Base-by-base conservation (phyloP, 768 basidiomycete genomes). In the Agaricus bisporus region DNA sequence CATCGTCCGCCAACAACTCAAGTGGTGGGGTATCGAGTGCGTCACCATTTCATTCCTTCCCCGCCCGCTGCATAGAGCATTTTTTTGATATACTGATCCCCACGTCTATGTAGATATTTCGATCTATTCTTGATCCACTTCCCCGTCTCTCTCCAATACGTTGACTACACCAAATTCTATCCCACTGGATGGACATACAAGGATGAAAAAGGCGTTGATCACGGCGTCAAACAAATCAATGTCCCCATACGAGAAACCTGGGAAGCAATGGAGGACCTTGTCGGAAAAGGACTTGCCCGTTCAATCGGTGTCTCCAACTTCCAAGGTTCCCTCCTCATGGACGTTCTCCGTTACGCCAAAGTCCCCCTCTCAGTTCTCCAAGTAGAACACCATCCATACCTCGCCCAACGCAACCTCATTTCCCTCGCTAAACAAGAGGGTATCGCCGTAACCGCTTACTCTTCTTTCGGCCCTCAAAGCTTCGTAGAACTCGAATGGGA, bases 141-240 rank as follows among this genome's bases (percentile, higher is more conserved):
- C 78, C 92, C 92, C 18, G 75, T 94, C 58, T 71, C 91, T 26
- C 74, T 95, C 58, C 64, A 82, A 66, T 91, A 92, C 61, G 87
- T 94, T 48, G 86, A 91, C 64, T 86, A 87, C 41, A 63, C 65
- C 18, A 80, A 82, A 62, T 79, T 82, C 57, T 93, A 89, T 68
- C 91, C 92, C 41, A 83, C 90, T 8, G 89, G 85, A 63, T 94
- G 92, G 92, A 79, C 29, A 84, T 88, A 49, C 83, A 90, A 62
- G 79, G 79, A 26, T 32, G 49, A 51, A 8, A 14, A 51, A 11
- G 49, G 41, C 10, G 41, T 43, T 12, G 49, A 51, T 28, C 55
- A 82, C 81, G 61, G 82, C 32, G 49, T 90, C 29, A 69, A 81
- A 59, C 75, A 84, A 37, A 77, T 84, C 83, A 67, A 67, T 74